phyloP scores from a whole-genome alignment of 2,329 filamentous ascomycete genomes.

The Diatrype stigma region DNA sequence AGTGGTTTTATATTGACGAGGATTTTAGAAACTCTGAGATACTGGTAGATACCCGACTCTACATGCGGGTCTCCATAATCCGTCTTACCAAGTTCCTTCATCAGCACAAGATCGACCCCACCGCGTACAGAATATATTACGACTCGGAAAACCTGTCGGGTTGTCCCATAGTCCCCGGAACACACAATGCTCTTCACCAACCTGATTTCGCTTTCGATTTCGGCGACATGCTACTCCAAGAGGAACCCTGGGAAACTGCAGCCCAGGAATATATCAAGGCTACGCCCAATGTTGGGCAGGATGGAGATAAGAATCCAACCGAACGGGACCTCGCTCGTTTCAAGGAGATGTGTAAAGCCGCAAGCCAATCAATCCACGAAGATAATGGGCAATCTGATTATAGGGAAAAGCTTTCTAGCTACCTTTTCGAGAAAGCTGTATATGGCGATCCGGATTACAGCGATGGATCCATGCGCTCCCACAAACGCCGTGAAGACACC shows the following conservation, averaged over 20 bases:
- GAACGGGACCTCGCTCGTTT: neutral
- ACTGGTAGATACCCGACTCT: neutral
- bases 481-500: neutral
- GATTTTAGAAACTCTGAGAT: neutral
- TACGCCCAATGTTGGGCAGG: too few relatives aligned
- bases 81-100: neutral
- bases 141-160: neutral
- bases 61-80: neutral
- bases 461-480: neutral
- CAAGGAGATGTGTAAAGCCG: neutral
- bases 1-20: neutral
- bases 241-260: neutral
- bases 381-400: too few relatives aligned
- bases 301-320: too few relatives aligned
- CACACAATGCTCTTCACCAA: neutral
- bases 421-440: neutral
- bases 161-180: neutral
- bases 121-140: neutral
- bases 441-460: neutral
- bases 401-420: neutral
- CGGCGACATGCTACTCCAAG: neutral
- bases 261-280: too few relatives aligned
- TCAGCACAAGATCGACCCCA: neutral
- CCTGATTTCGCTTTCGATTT: neutral
- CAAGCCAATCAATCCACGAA: neutral